Percentiles rank a stretch among this genome's conserved stretches.
phyloP scores from a whole-genome alignment of 2,329 filamentous ascomycete species.

The Curvularia eragrostidis region DNA sequence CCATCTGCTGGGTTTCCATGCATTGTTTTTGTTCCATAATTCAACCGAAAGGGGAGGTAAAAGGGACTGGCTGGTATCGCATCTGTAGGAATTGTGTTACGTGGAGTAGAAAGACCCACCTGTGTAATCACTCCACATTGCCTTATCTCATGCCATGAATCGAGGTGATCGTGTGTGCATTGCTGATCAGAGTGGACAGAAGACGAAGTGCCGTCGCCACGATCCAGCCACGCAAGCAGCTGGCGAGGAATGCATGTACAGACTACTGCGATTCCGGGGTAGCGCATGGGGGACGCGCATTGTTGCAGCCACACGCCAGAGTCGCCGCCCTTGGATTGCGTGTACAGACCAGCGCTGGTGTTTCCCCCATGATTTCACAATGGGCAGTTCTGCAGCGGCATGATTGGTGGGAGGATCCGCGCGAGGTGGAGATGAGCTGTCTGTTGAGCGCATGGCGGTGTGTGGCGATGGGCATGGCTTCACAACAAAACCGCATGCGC shows the following conservation, averaged over 20 bases:
- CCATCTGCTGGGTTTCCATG: not conserved
- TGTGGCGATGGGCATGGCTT: constrained; percentile 13
- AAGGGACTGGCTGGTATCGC: not conserved
- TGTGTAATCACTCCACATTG: not conserved
- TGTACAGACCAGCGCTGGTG: not conserved
- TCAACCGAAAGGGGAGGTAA: not conserved
- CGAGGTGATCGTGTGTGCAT: not conserved
- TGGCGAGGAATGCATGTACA: constrained; percentile 19
- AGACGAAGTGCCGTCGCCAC: not conserved
- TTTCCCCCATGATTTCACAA: not conserved
- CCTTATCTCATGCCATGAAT: not conserved
- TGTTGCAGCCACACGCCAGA: not conserved
- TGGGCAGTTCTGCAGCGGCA: not conserved
- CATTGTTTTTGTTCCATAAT: not conserved
- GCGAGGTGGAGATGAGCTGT: not conserved
- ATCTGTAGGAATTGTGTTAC: not conserved
- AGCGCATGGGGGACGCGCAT: not conserved
- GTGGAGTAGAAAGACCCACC: not conserved
- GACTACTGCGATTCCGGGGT: constrained; percentile 3
- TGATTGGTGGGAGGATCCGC: not conserved
- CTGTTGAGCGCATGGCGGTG: constrained; percentile 8
- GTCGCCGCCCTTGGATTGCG: not conserved
- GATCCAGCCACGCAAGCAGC: constrained; percentile 25
- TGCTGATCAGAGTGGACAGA: not conserved
- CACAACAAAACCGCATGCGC: constrained; percentile 7